Percentiles rank a stretch among this genome's conserved stretches.
phyloP scores from a whole-genome alignment of 1,139 yeast genomes.

The Geotrichum citri-aurantii region DNA sequence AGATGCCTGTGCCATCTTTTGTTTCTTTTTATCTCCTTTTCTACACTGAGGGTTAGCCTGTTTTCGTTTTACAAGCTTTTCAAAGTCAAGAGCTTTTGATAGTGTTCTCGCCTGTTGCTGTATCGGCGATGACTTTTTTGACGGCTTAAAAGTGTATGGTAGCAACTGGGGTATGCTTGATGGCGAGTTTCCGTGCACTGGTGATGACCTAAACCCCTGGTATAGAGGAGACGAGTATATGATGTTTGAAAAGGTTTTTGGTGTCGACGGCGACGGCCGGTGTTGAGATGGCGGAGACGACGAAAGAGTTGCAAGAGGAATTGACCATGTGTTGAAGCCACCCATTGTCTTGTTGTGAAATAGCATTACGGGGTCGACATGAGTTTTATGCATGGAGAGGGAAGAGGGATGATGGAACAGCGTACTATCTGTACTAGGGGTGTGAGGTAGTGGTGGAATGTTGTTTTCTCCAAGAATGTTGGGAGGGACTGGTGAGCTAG shows the following conservation, averaged over 20 bases:
- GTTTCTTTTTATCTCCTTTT: conserved; percentile 1
- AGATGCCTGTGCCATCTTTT: neutral
- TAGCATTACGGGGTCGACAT: conserved; percentile 15
- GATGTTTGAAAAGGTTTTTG: conserved; percentile 15
- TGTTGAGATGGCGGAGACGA: conserved; percentile 14
- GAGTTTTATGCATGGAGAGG: conserved; percentile 3
- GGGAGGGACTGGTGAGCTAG: neutral
- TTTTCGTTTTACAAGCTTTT: neutral
- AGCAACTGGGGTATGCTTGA: conserved; percentile 11
- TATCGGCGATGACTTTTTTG: neutral
- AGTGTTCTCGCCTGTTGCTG: neutral
- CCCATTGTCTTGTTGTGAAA: conserved; percentile 4
- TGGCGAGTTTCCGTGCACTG: conserved; percentile 12
- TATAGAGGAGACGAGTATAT: conserved; percentile 16
- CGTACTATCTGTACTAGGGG: neutral
- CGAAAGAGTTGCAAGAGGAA: neutral
- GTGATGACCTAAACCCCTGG: conserved; percentile 15
- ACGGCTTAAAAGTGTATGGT: conserved; percentile 2
- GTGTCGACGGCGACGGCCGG: conserved; percentile 14
- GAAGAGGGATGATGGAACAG: neutral
- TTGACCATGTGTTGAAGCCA: neutral
- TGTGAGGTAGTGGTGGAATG: conserved; percentile 2
- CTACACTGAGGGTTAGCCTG: neutral
- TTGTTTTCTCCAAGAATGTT: conserved; percentile 1
- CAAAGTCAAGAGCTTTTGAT: conserved; percentile 9